Evolutionary conservation across 345 rosid species (phyloP), one percentile per base, ranked within the genome.

Genomic region (Eucalyptus regnans): DNA sequence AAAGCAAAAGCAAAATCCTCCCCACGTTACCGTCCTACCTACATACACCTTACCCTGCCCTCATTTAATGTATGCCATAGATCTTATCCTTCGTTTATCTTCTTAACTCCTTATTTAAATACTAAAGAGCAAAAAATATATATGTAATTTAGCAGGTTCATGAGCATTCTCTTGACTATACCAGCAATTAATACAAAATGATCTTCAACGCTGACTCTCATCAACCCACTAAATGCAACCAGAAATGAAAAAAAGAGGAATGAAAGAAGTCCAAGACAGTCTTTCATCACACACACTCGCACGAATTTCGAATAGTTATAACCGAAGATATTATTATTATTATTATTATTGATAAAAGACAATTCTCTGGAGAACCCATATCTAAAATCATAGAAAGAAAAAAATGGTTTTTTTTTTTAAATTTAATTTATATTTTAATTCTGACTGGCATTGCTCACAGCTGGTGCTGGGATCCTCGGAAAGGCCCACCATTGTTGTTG

Each of bases 401-500:
- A 58, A 62, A 62, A 6, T 3, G 8, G 8, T 3, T 1, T 41
- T 41, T 41, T 41, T 41, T 41, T 9, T 2, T 2, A 52, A 12
- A 86, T 86, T 50, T 43, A 50, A n/a, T 84, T 66, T 2, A 50
- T 14, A 15, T 50, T 71, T 43, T 23, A 31, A n/a, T 41, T 23
- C n/a, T 87, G n/a, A 25, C 64, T 25, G n/a, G 64, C 14, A 25
- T 10, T 27, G 68, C 86, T 12, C 86, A 62, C 91, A 86, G 91
- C 91, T 90, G 91, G 76, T 71, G 12, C 88, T 86, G 92, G 52
- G 86, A 88, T 86, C 66, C 23, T 89, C 37, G 60, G 90, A 89
- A 81, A 58, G 88, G 50, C 83, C 49, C 76, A 79, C 80, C n/a
- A 50, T 62, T 13, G 68, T 13, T 62, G 31, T 52, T 12, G 33